Percentiles rank a stretch among this genome's conserved stretches.
Conservation (phyloP, 2,329 filamentous ascomycete species). For the Fusarium pilosicola region DNA sequence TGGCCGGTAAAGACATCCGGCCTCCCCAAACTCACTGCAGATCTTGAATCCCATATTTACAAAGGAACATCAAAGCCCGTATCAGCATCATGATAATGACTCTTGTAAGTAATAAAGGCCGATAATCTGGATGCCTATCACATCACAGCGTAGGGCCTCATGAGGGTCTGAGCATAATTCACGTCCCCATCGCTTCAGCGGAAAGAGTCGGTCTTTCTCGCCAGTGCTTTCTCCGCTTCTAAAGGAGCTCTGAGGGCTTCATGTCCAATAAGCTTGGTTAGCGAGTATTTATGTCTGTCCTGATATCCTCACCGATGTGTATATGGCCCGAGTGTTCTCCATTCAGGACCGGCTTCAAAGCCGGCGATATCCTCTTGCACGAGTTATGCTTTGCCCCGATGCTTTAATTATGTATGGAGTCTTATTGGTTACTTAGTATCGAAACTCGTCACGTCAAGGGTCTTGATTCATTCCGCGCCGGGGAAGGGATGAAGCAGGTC, state of each 20-base stretch:
- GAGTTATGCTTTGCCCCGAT: neutral
- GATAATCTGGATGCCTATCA: neutral
- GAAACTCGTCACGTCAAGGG: neutral
- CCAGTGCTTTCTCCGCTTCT: slow-evolving; percentile 38
- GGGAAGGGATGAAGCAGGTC: neutral
- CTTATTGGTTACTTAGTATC: neutral
- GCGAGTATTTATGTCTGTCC: neutral
- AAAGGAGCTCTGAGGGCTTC: slow-evolving; percentile 6
- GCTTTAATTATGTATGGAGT: slow-evolving; percentile 18
- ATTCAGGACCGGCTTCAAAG: slow-evolving; percentile 6
- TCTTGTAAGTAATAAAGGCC: neutral
- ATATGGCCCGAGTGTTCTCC: slow-evolving; percentile 8
- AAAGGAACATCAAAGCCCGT: neutral
- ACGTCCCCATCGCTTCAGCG: slow-evolving; percentile 6
- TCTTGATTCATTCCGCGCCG: neutral
- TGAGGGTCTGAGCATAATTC: slow-evolving; percentile 1
- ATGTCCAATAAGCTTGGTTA: slow-evolving; percentile 28
- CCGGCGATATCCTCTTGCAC: slow-evolving; percentile 26
- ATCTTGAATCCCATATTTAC: neutral
- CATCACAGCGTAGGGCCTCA: slow-evolving; percentile 14
- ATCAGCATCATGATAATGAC: neutral
- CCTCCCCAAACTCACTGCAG: neutral
- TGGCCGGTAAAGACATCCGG: slow-evolving; percentile 10
- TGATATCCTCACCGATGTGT: slow-evolving; percentile 5
- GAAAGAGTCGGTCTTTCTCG: slow-evolving; percentile 36